A percentile compares a stretch with the other conserved stretches of the same genome.
Conservation (phyloP, 1,284 basidiomycete genomes). For the Caloboletus inedulis region DNA sequence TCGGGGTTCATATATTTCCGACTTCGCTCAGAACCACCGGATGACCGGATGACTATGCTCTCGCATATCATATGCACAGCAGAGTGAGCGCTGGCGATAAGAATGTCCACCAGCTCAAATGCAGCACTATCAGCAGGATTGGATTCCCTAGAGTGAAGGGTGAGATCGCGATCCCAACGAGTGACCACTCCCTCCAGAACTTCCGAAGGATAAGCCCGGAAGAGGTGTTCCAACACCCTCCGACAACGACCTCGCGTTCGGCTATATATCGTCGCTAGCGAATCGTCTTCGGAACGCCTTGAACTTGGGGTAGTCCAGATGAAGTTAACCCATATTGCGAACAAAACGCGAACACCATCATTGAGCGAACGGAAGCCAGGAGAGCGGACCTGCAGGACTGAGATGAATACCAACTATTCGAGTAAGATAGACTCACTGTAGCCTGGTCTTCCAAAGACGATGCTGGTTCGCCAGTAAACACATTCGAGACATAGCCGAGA, state of each 20-base stretch:
- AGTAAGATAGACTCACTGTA: constrained; percentile 41
- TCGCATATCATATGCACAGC: constrained; percentile 91
- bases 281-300: constrained; percentile 61
- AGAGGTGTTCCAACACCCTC: constrained; percentile 82
- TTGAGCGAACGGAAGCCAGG: constrained; percentile 69
- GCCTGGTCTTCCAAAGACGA: constrained; percentile 52
- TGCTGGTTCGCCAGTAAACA: constrained; percentile 64
- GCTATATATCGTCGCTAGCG: constrained; percentile 59
- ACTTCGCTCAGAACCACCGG: constrained; percentile 51
- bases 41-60: constrained; percentile 60
- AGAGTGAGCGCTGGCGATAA: constrained; percentile 84
- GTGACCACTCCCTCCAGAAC: constrained; percentile 80
- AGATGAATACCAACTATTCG: constrained; percentile 3
- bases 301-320: constrained; percentile 43
- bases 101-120: constrained; percentile 81
- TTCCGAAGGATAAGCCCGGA: constrained; percentile 75
- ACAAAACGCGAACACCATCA: constrained; percentile 69
- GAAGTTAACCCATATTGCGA: constrained; percentile 65
- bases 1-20: constrained; percentile 63
- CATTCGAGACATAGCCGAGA: constrained; percentile 78
- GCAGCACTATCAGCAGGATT: constrained; percentile 48
- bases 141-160: constrained; percentile 43
- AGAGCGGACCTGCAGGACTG: constrained; percentile 51
- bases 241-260: constrained; percentile 67
- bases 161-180: constrained; percentile 67